Evolutionary conservation across 2,329 filamentous ascomycete species (phyloP).

Genomic region (Lachnellula willkommii): DNA sequence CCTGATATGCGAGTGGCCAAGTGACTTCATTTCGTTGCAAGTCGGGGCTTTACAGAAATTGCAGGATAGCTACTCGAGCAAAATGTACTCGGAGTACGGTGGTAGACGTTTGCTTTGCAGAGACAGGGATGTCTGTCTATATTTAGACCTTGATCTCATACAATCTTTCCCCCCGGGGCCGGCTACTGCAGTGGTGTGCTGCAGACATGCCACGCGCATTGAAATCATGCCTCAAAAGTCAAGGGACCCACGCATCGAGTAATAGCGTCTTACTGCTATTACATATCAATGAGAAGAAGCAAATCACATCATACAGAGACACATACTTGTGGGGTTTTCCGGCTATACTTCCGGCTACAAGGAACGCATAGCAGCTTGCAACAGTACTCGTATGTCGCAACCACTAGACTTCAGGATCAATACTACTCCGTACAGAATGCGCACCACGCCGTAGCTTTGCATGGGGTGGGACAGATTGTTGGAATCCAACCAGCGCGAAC

Average conservation of each 20-base stretch:
- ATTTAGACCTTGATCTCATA: constrained; percentile 1
- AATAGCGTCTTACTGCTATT: too few species aligned
- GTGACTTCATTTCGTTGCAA: neutral
- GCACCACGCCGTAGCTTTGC: neutral
- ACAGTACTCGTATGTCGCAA: neutral
- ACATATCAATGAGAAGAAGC: neutral
- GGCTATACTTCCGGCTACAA: neutral
- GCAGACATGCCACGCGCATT: constrained; percentile 1
- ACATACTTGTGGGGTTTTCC: neutral
- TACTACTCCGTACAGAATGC: neutral
- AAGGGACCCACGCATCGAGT: neutral
- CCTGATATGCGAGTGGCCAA: too few species aligned
- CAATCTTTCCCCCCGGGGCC: constrained; percentile 1
- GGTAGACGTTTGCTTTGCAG: neutral
- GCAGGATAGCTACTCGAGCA: neutral
- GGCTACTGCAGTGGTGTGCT: neutral
- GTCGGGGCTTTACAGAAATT: constrained; percentile 1
- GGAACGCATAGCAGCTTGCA: neutral
- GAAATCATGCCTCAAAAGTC: neutral
- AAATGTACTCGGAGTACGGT: neutral
- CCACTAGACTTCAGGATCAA: too few species aligned
- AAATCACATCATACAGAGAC: neutral
- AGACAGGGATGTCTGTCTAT: neutral
- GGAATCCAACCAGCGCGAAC: neutral
- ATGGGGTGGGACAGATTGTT: neutral